Conservation (phyloP, 2,329 filamentous ascomycete genomes). For the Epichloe elymi region DNA sequence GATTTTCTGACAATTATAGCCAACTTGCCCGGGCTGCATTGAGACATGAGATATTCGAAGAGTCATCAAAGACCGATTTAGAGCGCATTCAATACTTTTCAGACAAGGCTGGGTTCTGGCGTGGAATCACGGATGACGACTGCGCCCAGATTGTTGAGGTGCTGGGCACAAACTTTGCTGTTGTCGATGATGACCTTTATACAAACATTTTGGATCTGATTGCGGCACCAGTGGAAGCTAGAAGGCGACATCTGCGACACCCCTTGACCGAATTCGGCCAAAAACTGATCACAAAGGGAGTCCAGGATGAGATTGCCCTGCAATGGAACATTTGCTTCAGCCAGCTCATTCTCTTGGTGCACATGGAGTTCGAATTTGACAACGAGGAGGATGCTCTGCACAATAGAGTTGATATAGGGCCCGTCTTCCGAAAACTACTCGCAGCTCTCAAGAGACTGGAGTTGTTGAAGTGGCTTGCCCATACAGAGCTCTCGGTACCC, state of each 20-base stretch:
- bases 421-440: constrained; percentile 57
- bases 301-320: constrained; percentile 64
- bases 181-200: constrained; percentile 43
- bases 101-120: constrained; percentile 63
- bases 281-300: constrained; percentile 59
- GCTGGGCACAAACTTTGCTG: constrained; percentile 52
- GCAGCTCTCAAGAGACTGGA: constrained; percentile 60
- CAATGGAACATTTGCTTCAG: constrained; percentile 67
- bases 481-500: constrained; percentile 41
- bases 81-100: constrained; percentile 70
- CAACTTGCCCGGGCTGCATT: constrained; percentile 56
- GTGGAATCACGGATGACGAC: constrained; percentile 71
- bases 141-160: constrained; percentile 55
- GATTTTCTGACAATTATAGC: constrained; percentile 55
- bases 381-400: constrained; percentile 54
- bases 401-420: constrained; percentile 49
- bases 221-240: constrained; percentile 30
- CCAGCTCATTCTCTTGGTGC: constrained; percentile 68
- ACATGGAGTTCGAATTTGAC: constrained; percentile 75
- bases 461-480: constrained; percentile 57
- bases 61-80: constrained; percentile 53
- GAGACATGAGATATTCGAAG: constrained; percentile 60
- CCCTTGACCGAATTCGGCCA: constrained; percentile 64
- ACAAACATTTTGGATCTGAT: constrained; percentile 35
- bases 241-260: constrained; percentile 30